Percentiles rank a stretch among this genome's conserved stretches.
Conservation (phyloP, 1,139 yeast species). For the Hemisphaericaspora xylanilytica region DNA sequence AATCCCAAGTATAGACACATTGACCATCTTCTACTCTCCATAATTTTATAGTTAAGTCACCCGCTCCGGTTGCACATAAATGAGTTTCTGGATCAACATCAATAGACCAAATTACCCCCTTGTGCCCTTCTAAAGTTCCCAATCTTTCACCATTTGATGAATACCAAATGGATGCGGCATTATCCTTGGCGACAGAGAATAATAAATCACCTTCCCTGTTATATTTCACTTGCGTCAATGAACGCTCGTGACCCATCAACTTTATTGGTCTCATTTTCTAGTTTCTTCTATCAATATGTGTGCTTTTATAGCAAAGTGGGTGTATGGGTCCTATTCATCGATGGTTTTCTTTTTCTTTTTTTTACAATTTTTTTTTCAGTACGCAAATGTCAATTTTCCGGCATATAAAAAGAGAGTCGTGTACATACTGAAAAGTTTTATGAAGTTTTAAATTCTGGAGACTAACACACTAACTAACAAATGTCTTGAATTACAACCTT, state of each 20-base stretch:
- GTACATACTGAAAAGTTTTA: constrained; percentile 2
- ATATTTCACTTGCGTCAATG: constrained; percentile 87
- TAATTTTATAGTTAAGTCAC: constrained; percentile 80
- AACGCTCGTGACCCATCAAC: constrained; percentile 82
- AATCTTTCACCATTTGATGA: constrained; percentile 94
- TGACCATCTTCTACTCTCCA: constrained; percentile 85
- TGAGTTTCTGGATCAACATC: constrained; percentile 74
- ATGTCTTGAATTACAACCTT: constrained; percentile 55
- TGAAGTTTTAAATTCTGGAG: too few relatives aligned
- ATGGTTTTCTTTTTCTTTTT: constrained; percentile 7
- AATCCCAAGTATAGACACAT: constrained; percentile 69
- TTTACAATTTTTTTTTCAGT: constrained; percentile 3
- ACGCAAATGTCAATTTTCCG: not conserved
- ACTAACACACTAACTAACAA: too few relatives aligned
- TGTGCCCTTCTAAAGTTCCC: constrained; percentile 84
- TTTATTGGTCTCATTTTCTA: constrained; percentile 48
- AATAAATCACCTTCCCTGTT: constrained; percentile 94
- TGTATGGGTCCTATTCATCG: not conserved
- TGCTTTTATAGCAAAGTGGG: too few relatives aligned
- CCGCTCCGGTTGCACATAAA: constrained; percentile 83
- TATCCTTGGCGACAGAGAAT: constrained; percentile 91
- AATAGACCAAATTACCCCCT: constrained; percentile 94
- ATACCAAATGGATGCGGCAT: constrained; percentile 86
- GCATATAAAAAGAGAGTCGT: constrained; percentile 8
- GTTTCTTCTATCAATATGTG: not conserved